Evolutionary conservation across 2,329 filamentous ascomycete genomes (phyloP).

Genomic region (Aspergillus brunneoviolaceus): DNA sequence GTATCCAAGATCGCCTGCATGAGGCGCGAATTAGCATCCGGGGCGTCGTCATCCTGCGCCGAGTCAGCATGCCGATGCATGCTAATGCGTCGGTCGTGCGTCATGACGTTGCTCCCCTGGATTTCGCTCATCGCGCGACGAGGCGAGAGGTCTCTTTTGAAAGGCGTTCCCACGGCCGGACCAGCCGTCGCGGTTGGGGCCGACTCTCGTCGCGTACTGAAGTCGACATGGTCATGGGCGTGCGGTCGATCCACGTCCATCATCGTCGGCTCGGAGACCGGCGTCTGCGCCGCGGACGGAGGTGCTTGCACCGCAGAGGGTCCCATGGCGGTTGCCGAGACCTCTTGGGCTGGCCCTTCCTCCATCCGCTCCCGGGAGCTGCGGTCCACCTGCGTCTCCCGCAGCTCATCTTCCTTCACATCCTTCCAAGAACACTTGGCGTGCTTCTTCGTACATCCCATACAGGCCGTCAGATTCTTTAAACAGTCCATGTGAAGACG

Average conservation of each 20-base stretch:
- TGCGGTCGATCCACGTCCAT: slow-evolving; percentile 10
- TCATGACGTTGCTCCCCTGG: slow-evolving; percentile 24
- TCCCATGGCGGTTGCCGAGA: slow-evolving; percentile 9
- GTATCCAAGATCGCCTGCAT: slow-evolving; percentile 47
- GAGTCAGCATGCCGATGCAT: slow-evolving; percentile 18
- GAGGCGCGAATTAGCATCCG: slow-evolving; percentile 40
- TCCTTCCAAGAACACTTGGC: slow-evolving; percentile 84
- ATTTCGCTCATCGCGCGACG: slow-evolving; percentile 41
- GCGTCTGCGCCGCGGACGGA: slow-evolving; percentile 9
- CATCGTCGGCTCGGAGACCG: slow-evolving; percentile 6
- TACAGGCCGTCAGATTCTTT: slow-evolving; percentile 82
- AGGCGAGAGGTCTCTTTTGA: slow-evolving; percentile 28
- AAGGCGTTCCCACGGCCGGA: slow-evolving; percentile 24
- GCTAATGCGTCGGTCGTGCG: slow-evolving; percentile 22
- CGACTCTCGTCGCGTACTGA: slow-evolving; percentile 21
- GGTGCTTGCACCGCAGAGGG: slow-evolving; percentile 9
- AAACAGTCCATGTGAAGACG: slow-evolving; percentile 77
- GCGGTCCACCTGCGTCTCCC: slow-evolving; percentile 25
- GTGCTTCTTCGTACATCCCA: slow-evolving; percentile 86
- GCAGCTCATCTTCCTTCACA: slow-evolving; percentile 70
- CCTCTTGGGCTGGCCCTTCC: slow-evolving; percentile 16
- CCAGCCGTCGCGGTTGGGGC: slow-evolving; percentile 22
- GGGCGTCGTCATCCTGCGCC: slow-evolving; percentile 34
- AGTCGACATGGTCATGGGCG: slow-evolving; percentile 7
- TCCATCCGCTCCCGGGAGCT: slow-evolving; percentile 17